Percentiles rank a stretch among this genome's conserved stretches.
Evolutionary conservation across 2,329 filamentous ascomycete species (phyloP).

Genomic region (Lecanicillium sp.): DNA sequence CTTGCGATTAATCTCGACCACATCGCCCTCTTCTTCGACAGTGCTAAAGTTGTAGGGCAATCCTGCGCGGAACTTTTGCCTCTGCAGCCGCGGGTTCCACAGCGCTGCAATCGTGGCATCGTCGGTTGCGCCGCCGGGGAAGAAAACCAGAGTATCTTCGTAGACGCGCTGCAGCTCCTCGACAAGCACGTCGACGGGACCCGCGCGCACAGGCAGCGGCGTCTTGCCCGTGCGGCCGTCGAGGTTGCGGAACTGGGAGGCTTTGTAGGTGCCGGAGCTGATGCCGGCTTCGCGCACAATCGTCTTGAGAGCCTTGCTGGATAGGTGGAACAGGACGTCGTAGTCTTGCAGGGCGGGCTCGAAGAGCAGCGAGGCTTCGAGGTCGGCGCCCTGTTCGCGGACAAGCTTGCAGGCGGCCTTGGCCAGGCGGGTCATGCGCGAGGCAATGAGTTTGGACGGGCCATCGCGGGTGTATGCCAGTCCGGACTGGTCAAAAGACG

Average conservation of each 20-base stretch:
- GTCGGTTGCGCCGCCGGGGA: slow-evolving; percentile 55
- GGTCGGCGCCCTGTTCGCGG: slow-evolving; percentile 39
- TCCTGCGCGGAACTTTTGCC: slow-evolving; percentile 61
- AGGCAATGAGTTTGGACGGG: slow-evolving; percentile 76
- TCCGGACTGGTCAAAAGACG: slow-evolving; percentile 69
- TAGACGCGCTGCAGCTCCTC: slow-evolving; percentile 62
- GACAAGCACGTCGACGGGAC: slow-evolving; percentile 57
- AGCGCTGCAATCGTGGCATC: slow-evolving; percentile 47
- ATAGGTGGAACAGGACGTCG: slow-evolving; percentile 75
- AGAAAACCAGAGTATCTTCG: slow-evolving; percentile 67
- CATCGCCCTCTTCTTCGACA: slow-evolving; percentile 21
- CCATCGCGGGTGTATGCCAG: slow-evolving; percentile 66
- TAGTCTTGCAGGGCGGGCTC: slow-evolving; percentile 67
- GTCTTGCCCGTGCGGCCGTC: slow-evolving; percentile 45
- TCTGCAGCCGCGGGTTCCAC: slow-evolving; percentile 48
- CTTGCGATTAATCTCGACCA: slow-evolving; percentile 57
- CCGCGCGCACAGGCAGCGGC: slow-evolving; percentile 43
- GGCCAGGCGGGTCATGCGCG: slow-evolving; percentile 74
- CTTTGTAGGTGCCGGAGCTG: slow-evolving; percentile 27
- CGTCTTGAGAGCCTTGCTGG: slow-evolving; percentile 40
- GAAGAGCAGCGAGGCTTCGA: slow-evolving; percentile 56
- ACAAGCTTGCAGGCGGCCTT: slow-evolving; percentile 64
- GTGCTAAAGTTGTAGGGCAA: slow-evolving; percentile 51
- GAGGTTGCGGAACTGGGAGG: slow-evolving; percentile 74
- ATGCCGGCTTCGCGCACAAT: slow-evolving; percentile 30